Evolutionary conservation across 441 rosid species (phyloP), one percentile per base, ranked within the genome.

Genomic region (Omphalea diandra): DNA sequence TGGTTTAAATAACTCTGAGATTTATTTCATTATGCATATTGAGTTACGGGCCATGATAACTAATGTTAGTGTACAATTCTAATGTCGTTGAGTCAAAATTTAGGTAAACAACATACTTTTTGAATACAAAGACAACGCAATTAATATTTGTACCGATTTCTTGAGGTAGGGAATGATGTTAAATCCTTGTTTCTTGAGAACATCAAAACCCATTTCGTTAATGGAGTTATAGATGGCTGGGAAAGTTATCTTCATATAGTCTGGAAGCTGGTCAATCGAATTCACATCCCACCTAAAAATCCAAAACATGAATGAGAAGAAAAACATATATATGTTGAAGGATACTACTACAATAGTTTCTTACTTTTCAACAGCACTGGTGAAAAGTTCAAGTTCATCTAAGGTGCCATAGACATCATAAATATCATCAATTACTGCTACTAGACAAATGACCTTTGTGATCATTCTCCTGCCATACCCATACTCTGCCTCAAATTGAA

Each of bases 341-440:
- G 27, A 55, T 11, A 11, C 18, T 10, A 56, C 14, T 26, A 29
- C 4, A 10, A 11, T 8, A 50, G n/a, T 24, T n/a, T n/a, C 17
- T 17, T n/a, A 26, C 69, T 67, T 70, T 9, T 44, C 60, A 27
- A 70, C 40, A 6, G 50, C 74, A 17, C 24, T 20, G 1, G 67
- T 61, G 18, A 70, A 61, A 14, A 50, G 35, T 18, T 70, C 12
- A 22, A 70, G 61, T 26, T 70, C 74, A 0, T 61, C 74, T 26
- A 59, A 17, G 1, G 65, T 69, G 18, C 73, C 73, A 35, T 69
- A 49, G 14, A 33, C 53, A 35, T 70, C 73, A 50, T 70, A 70
- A 29, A 70, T 4, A 20, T 70, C 68, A 61, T 70, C 67, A 36
- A 75, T 26, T 18, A 32, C 2, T 0, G 68, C 49, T 10, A 59